phyloP scores from a whole-genome alignment of 257 asterid genomes.

The Nicotiana knightiana region DNA sequence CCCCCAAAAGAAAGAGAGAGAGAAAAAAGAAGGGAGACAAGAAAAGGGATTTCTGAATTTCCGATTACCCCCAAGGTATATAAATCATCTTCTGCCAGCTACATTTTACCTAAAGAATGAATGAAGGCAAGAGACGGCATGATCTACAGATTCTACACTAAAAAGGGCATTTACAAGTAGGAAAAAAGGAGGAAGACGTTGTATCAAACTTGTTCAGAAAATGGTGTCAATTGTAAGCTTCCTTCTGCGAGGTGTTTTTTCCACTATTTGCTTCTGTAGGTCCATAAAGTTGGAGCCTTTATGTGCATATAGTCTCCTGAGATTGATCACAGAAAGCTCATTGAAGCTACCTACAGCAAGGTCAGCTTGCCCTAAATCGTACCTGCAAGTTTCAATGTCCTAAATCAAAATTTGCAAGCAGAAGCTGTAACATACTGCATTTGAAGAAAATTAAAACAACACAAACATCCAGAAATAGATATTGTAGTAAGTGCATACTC shows the following conservation, averaged over 20 bases:
- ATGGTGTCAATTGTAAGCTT: constrained; percentile 85
- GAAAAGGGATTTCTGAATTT: not conserved
- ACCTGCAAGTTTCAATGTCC: constrained; percentile 39
- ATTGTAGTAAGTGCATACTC: not conserved
- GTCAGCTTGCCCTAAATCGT: constrained; percentile 83
- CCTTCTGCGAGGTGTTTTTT: constrained; percentile 63
- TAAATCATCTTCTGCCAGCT: not conserved
- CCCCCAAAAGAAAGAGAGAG: not conserved
- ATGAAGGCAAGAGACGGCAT: not conserved
- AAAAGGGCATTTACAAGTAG: constrained; percentile 19
- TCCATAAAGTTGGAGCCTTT: constrained; percentile 91
- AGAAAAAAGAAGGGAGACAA: not conserved
- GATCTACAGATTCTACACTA: constrained; percentile 1
- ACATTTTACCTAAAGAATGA: not conserved
- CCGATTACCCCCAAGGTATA: not conserved
- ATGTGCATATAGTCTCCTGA: constrained; percentile 78
- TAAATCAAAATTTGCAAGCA: not conserved
- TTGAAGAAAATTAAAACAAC: not conserved
- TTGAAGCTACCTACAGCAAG: constrained; percentile 68
- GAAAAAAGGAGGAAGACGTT: not conserved
- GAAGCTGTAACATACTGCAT: not conserved
- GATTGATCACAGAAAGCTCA: constrained; percentile 87
- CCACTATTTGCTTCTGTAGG: constrained; percentile 69
- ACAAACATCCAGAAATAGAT: not conserved
- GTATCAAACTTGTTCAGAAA: constrained; percentile 30